Evolutionary conservation across 2,329 filamentous ascomycete genomes (phyloP).

Genomic region (Paraconiothyrium sp.): DNA sequence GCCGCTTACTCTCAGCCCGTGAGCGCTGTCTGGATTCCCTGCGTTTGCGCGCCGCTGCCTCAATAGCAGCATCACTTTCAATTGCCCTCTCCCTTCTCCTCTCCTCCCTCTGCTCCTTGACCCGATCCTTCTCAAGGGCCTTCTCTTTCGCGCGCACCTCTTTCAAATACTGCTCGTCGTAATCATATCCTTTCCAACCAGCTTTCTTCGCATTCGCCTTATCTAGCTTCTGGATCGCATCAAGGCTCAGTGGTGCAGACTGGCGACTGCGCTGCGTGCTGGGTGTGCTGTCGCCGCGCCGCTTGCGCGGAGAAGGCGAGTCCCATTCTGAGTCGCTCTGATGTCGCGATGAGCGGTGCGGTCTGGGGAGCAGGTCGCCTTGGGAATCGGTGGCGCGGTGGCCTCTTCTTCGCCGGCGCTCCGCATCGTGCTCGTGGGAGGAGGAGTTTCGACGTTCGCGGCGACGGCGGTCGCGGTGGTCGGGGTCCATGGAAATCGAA

Average conservation of each 20-base stretch:
- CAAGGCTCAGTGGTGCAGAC: conserved; percentile 57
- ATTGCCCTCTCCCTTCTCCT: conserved; percentile 32
- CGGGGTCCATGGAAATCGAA: conserved; percentile 26
- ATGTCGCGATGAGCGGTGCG: conserved; percentile 29
- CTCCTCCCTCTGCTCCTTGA: conserved; percentile 45
- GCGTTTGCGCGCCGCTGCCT: conserved; percentile 35
- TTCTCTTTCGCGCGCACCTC: conserved; percentile 50
- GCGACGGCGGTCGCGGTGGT: conserved; percentile 36
- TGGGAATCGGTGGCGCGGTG: conserved; percentile 53
- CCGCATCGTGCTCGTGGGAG: conserved; percentile 35
- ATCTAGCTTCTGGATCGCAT: conserved; percentile 73
- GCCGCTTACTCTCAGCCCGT: conserved; percentile 28
- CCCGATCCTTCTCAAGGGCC: conserved; percentile 44
- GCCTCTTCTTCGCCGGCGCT: conserved; percentile 42
- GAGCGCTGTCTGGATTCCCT: conserved; percentile 23
- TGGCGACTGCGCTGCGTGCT: conserved; percentile 30
- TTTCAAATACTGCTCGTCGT: conserved; percentile 50
- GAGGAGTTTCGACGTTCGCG: conserved; percentile 40
- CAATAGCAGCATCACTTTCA: conserved; percentile 34
- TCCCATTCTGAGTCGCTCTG: conserved; percentile 46
- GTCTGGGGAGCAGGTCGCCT: conserved; percentile 46
- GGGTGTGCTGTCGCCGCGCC: conserved; percentile 24
- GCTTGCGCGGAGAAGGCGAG: conserved; percentile 35
- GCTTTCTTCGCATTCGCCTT: conserved; percentile 66
- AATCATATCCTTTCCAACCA: conserved; percentile 54